Conservation (phyloP, 768 basidiomycete genomes). For the Pleurotus salmoneostramineus region DNA sequence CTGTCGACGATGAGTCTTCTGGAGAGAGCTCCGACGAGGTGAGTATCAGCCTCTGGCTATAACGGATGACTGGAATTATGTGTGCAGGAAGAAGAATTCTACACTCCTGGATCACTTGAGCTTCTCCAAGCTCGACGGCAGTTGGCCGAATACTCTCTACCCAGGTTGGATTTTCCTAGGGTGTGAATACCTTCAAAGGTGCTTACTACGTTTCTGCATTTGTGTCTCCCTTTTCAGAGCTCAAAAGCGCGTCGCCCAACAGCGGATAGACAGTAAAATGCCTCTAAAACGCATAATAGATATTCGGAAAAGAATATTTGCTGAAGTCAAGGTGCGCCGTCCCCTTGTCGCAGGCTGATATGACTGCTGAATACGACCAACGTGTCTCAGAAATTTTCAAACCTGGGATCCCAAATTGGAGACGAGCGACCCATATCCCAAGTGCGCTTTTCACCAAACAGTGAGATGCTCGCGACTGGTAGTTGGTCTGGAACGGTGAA, state of each 20-base stretch:
- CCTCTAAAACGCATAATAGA: constrained; percentile 89
- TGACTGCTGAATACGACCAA: not conserved
- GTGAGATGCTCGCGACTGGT: constrained; percentile 82
- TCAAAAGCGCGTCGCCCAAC: constrained; percentile 89
- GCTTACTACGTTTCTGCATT: constrained; percentile 59
- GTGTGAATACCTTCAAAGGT: constrained; percentile 59
- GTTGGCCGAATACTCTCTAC: constrained; percentile 91
- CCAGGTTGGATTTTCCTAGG: constrained; percentile 77
- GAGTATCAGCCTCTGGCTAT: constrained; percentile 13
- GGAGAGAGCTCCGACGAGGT: constrained; percentile 79
- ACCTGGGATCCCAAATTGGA: constrained; percentile 96
- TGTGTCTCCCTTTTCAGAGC: constrained; percentile 66
- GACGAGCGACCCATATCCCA: constrained; percentile 93
- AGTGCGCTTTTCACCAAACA: constrained; percentile 93
- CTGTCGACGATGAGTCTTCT: constrained; percentile 65
- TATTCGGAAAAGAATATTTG: constrained; percentile 85
- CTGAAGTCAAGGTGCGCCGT: constrained; percentile 76
- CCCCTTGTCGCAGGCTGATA: not conserved
- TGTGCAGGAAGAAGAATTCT: constrained; percentile 88
- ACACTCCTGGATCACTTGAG: constrained; percentile 85
- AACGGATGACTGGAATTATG: constrained; percentile 8
- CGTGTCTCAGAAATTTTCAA: constrained; percentile 68
- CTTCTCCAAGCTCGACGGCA: constrained; percentile 80
- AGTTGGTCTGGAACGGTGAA: constrained; percentile 97
- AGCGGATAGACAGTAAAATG: constrained; percentile 85